These are phyloP conservation scores for Lepraria neglecta DNA, from an alignment of 495 filamentous ascomycete genomes.

Conservation along the genomic window DNA sequence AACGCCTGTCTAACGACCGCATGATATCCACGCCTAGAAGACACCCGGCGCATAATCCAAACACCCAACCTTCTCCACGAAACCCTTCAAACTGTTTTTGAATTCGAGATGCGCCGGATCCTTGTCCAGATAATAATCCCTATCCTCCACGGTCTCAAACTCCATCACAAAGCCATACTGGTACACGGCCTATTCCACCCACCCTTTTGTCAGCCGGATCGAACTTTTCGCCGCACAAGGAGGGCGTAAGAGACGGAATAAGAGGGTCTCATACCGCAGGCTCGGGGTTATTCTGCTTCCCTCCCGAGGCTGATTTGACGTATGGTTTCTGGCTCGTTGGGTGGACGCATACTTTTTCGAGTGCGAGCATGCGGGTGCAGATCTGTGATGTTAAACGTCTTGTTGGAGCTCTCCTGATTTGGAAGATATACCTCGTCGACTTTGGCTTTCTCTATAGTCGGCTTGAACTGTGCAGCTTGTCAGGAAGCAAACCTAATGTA, in stretches of 20 bases:
- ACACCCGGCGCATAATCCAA: constrained; percentile 40
- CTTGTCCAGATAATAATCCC: constrained; percentile 48
- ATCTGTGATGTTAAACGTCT: constrained; percentile 26
- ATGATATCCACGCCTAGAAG: constrained; percentile 24
- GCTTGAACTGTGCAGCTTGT: constrained; percentile 16
- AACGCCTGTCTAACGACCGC: no score
- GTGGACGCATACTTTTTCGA: constrained; percentile 36
- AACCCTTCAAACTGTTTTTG: constrained; percentile 31
- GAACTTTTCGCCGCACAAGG: not conserved
- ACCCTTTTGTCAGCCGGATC: not conserved
- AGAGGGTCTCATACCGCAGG: constrained; percentile 44
- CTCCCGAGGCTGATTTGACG: constrained; percentile 49
- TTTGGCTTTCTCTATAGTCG: not conserved
- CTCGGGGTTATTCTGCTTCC: constrained; percentile 54
- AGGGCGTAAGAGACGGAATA: not conserved
- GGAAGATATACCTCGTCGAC: constrained; percentile 6
- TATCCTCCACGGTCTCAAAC: constrained; percentile 52
- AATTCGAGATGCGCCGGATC: constrained; percentile 48
- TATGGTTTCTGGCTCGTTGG: constrained; percentile 46
- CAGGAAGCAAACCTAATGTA: not conserved
- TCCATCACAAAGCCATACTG: constrained; percentile 58
- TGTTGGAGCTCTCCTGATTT: not conserved
- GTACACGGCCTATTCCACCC: constrained; percentile 39
- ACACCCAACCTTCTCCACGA: constrained; percentile 35
- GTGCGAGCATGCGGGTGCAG: constrained; percentile 36